Base-by-base conservation (phyloP, 495 filamentous ascomycete genomes). In the Tricharina praecox region DNA sequence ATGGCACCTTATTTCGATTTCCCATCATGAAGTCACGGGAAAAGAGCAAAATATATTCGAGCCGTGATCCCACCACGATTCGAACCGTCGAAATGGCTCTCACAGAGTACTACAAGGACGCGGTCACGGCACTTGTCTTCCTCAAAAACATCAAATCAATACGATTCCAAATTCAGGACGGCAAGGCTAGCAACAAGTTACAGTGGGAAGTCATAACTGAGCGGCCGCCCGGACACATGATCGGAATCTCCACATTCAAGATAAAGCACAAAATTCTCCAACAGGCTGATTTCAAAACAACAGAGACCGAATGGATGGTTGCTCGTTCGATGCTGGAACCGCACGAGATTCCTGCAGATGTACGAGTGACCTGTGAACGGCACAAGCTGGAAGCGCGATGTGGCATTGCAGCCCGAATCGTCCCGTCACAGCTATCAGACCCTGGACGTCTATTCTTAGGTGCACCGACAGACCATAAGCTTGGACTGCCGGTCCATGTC, bases 1-100 rank as follows among this genome's bases (percentile, higher is more conserved):
- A 61, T 1, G 67, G 66, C 4, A 69, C 66, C 2, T 61, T 69
- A 23, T 69, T 66, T 35, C 55, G 67, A 13, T 66, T 68, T 45
- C 63, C 67, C 11, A 48, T 68, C 0, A 50, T 63, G 3, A 3
- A 23, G 0, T 3, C 36, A 0, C 34, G 25, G 21, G 21, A 47
- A 19, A 58, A 52, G 0, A 45, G 40, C 23, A 24, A 43, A 26
- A 24, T 25, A n/a, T 43, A 24, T 18, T 43, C 1, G 10, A 25
- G 13, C 24, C 8, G 1, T 1, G 13, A 8, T 9, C 1, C 37
- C 37, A 8, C 3, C 37, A 24, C 20, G 2, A 18, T 25, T 32
- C n/a, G 35, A 10, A 33, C 25, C 2, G 15, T 21, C 43, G 7
- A 3, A 10, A 1, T 2, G 11, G 11, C 10, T 20, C n/a, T 46